Conservation (phyloP, 441 rosid species). For the Erysimum cheiri region DNA sequence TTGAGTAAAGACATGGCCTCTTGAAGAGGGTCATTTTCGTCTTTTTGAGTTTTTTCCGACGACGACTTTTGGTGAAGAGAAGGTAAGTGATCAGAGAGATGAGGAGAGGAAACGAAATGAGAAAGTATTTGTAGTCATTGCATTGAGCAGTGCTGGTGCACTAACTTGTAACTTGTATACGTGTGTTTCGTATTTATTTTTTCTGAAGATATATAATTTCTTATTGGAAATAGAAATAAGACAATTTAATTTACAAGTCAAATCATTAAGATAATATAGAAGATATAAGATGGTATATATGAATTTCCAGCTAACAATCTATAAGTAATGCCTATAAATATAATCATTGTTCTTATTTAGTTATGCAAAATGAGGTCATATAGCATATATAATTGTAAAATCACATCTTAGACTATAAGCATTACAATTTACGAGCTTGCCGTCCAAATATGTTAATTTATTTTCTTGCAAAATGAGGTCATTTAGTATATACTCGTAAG, state of each 20-base stretch:
- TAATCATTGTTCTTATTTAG: neutral
- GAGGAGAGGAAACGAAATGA: conserved; percentile 14
- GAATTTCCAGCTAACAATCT: conserved; percentile 37
- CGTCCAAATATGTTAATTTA: neutral
- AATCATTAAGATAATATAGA: conserved; percentile 30
- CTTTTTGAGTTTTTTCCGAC: neutral
- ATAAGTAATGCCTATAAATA: conserved; percentile 5
- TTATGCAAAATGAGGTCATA: conserved; percentile 1
- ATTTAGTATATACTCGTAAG: neutral
- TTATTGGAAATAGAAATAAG: neutral
- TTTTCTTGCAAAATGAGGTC: conserved; percentile 6
- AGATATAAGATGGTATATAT: conserved; percentile 18
- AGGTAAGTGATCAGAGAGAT: conserved; percentile 13
- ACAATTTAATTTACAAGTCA: conserved; percentile 20
- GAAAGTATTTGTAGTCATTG: conserved; percentile 44
- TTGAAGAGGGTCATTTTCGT: conserved; percentile 44
- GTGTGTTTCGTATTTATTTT: neutral
- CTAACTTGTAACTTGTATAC: conserved; percentile 43
- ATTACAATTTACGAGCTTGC: conserved; percentile 7
- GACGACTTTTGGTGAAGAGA: conserved; percentile 3
- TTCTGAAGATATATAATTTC: neutral
- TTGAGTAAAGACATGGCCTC: conserved; percentile 55
- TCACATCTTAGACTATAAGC: conserved; percentile 1
- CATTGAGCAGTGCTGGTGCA: conserved; percentile 43
- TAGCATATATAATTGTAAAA: neutral